Base-by-base conservation (phyloP, 805 yeast genomes). In the Metschnikowia orientalis region DNA sequence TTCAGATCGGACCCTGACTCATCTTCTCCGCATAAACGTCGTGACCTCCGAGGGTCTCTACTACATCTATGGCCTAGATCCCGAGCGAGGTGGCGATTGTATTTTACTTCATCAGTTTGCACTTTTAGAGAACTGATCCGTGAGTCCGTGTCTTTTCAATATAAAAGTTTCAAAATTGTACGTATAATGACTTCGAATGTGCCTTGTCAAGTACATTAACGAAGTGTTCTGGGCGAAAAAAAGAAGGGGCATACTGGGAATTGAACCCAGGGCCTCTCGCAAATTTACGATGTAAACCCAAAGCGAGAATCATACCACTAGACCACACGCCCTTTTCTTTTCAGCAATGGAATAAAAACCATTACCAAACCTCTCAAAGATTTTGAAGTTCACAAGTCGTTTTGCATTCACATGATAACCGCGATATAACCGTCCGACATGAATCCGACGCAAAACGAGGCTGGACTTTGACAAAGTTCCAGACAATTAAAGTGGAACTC, bases 51-150 rank as follows among this genome's bases (percentile, higher is more conserved):
- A 79, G 36, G 97, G 97, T 0, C 75, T 73, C 44, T 81, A 84
- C 45, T 82, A 81, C 48, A 84, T 82, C 31, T 90, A 86, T 56
- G 81, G 81, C 2, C 61, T 90, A 28, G 92, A 87, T 41, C 80
- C 92, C 0, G 94, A 81, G 40, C 61, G 89, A 34, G 97, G 97
- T 1, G 98, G 98, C 2, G 96, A 89, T 52, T 90, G 97, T 59
- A 75, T 81, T 23, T 62, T 87, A 40, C 62, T 84, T 35, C 76
- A 79, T 40, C 95, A 86, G 50, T 81, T 78, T 50, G 71, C 81
- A 5, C 61, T 82, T 25, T 50, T 63, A 18, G 69, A 61, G 16
- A 51, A 47, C 9, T 42, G 23, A 32, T 8, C n/a, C 13, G 8
- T 10, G 12, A 9, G 4, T 13, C 8, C 7, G 28, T n/a, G n/a